phyloP scores from a whole-genome alignment of 2,329 filamentous ascomycete species.

The Fusarium sp. region DNA sequence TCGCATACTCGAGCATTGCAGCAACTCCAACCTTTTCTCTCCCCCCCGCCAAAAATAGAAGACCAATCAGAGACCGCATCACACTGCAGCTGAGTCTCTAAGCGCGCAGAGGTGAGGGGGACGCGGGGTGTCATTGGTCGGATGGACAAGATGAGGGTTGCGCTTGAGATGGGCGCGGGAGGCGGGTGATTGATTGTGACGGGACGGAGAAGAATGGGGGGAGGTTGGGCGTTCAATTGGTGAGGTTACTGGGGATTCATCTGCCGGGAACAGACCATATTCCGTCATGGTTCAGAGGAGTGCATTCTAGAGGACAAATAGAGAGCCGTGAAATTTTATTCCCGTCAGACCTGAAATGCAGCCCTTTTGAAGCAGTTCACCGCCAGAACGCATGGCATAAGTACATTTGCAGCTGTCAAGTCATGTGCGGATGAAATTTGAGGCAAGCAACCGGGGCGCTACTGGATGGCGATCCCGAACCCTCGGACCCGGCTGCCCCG shows the following conservation, averaged over 20 bases:
- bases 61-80: slow-evolving; percentile 45
- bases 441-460: neutral
- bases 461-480: neutral
- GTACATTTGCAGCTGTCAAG: slow-evolving; percentile 1
- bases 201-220: neutral
- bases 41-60: slow-evolving; percentile 33
- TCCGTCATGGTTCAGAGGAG: neutral
- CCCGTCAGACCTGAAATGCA: neutral
- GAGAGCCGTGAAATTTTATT: neutral
- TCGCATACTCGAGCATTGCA: slow-evolving; percentile 15
- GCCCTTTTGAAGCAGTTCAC: neutral
- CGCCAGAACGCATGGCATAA: neutral
- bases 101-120: slow-evolving; percentile 35
- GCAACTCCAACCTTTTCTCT: neutral
- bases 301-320: neutral
- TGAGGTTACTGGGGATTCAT: neutral
- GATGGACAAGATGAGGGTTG: slow-evolving; percentile 15
- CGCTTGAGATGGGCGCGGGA: neutral
- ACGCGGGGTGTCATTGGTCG: slow-evolving; percentile 15
- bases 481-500: slow-evolving; percentile 1
- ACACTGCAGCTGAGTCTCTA: slow-evolving; percentile 43
- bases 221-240: neutral
- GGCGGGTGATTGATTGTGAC: slow-evolving; percentile 1
- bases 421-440: neutral
- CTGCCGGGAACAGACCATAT: slow-evolving; percentile 2